These are phyloP conservation scores for Gossypium raimondii DNA, from an alignment of 345 rosid genomes.

Conservation along the genomic window DNA sequence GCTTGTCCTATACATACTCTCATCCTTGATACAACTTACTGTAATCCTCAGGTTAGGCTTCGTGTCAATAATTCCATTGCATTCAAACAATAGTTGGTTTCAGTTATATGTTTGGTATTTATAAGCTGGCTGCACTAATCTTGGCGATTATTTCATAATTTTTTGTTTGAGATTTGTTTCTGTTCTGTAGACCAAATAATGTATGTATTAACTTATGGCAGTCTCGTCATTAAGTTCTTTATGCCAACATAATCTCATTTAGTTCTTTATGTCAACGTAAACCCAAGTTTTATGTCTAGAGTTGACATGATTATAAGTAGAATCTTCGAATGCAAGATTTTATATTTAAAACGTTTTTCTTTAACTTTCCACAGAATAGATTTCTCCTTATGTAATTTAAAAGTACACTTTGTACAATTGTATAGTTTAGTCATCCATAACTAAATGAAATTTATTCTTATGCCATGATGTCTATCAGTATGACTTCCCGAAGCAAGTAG, in stretches of 20 bases:
- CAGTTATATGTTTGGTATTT: neutral
- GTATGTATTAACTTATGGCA: neutral
- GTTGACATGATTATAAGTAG: neutral
- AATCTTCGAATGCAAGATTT: neutral
- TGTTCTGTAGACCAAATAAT: neutral
- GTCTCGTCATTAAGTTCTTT: neutral
- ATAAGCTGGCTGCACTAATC: neutral
- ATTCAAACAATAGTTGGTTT: neutral
- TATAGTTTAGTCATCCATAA: neutral
- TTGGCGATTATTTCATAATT: neutral
- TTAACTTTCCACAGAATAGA: neutral
- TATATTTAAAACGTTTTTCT: neutral
- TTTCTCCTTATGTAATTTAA: neutral
- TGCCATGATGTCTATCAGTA: constrained; percentile 45
- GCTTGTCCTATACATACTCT: constrained; percentile 56
- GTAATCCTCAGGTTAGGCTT: constrained; percentile 71
- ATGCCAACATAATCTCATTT: neutral
- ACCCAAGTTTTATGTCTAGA: neutral
- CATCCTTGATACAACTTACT: constrained; percentile 96
- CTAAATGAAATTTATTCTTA: neutral
- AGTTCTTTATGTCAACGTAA: neutral
- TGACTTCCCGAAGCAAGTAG: constrained; percentile 95
- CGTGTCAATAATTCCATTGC: neutral
- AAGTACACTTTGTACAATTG: neutral
- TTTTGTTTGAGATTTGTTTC: constrained; percentile 2